Conservation (phyloP, 176 grass and related monocot species). For the Secale cereale region DNA sequence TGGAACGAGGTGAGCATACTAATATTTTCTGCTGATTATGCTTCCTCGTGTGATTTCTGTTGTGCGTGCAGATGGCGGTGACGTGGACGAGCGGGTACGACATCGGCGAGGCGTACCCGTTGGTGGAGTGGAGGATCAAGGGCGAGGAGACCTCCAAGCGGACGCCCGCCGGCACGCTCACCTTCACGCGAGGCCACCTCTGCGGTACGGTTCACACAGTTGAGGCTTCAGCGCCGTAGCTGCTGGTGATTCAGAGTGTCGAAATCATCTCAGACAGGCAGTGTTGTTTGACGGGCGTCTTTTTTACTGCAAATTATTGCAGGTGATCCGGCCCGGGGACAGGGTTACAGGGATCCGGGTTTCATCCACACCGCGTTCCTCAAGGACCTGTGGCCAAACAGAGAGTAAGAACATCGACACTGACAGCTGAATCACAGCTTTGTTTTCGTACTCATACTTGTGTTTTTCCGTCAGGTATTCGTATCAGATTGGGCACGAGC, state of each 20-base stretch:
- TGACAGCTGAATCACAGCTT: not conserved
- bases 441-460: too few relatives aligned
- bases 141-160: constrained; percentile 31
- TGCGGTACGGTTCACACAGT: constrained; percentile 46
- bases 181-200: constrained; percentile 43
- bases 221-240: not conserved
- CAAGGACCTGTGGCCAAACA: constrained; percentile 83
- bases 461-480: constrained; percentile 40
- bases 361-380: constrained; percentile 86
- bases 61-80: constrained; percentile 52
- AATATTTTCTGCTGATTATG: too few relatives aligned
- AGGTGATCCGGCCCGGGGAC: constrained; percentile 67
- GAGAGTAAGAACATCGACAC: constrained; percentile 34
- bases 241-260: not conserved
- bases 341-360: constrained; percentile 80
- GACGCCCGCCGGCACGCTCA: constrained; percentile 69
- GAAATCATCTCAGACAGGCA: not conserved
- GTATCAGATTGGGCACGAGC: constrained; percentile 63
- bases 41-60: not conserved
- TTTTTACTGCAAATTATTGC: not conserved
- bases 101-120: constrained; percentile 65
- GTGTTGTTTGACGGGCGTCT: not conserved
- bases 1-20: constrained; percentile 92
- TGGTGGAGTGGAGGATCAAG: constrained; percentile 72
- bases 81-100: constrained; percentile 84